Evolutionary conservation across 768 basidiomycete genomes (phyloP).

Genomic region (Boletus sp.): DNA sequence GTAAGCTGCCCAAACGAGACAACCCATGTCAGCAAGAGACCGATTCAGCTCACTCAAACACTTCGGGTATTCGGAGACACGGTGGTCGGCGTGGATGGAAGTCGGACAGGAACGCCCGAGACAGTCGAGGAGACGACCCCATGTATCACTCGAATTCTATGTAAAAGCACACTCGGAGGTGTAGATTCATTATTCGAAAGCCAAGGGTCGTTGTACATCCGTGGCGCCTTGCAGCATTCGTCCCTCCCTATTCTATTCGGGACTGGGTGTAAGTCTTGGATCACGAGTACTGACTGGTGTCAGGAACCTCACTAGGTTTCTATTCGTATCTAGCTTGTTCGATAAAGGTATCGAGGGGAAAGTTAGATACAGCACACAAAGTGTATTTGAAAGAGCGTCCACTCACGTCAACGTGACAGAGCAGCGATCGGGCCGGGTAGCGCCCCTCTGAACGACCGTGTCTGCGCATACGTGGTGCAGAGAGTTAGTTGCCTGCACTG

Average conservation of each 20-base stretch:
- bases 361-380: background rate
- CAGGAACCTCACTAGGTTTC: background rate
- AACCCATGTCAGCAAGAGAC: conserved; percentile 1
- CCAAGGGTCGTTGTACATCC: too few relatives aligned
- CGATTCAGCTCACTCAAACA: conserved; percentile 17
- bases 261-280: background rate
- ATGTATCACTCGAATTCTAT: background rate
- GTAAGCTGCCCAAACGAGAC: conserved; percentile 1
- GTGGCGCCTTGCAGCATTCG: background rate
- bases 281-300: background rate
- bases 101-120: background rate
- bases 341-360: background rate
- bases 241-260: background rate
- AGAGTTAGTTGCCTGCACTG: background rate
- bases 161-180: background rate
- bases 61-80: conserved; percentile 12
- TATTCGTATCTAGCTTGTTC: background rate
- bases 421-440: background rate
- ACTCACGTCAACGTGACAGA: background rate
- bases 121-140: background rate
- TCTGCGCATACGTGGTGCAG: background rate
- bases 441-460: background rate
- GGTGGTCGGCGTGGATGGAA: background rate
- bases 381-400: background rate
- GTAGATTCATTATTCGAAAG: background rate